A percentile compares a stretch with the other conserved stretches of the same genome.
Conservation (phyloP, 768 basidiomycete species). For the Tylopilus subfusipes region DNA sequence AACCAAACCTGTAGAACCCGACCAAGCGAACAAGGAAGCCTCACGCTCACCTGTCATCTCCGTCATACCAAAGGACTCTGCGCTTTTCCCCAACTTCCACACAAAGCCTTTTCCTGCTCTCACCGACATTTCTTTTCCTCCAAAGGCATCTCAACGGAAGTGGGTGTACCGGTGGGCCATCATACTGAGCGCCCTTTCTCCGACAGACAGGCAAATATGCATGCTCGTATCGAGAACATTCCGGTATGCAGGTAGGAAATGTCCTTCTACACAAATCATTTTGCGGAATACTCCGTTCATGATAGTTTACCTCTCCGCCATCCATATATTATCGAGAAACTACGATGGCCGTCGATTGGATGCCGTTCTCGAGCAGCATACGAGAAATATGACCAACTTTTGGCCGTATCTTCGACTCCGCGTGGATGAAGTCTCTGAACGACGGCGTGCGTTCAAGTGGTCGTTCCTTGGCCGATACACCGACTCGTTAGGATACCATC, state of each 20-base stretch:
- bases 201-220: conserved; percentile 44
- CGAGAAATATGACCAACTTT: conserved; percentile 51
- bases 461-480: conserved; percentile 49
- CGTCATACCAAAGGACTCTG: neutral
- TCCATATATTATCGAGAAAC: conserved; percentile 40
- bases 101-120: conserved; percentile 26
- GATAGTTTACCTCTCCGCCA: conserved; percentile 63
- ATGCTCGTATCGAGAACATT: conserved; percentile 56
- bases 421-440: conserved; percentile 37
- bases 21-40: neutral
- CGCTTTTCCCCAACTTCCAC: neutral
- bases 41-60: neutral
- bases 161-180: conserved; percentile 50
- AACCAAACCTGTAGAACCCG: neutral
- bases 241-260: conserved; percentile 54
- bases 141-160: conserved; percentile 56
- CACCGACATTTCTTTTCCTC: conserved; percentile 50
- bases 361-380: conserved; percentile 35
- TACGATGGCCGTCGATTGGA: conserved; percentile 52
- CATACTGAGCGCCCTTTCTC: conserved; percentile 46
- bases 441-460: conserved; percentile 38
- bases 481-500: conserved; percentile 28
- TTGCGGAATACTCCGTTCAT: neutral
- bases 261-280: neutral
- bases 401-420: conserved; percentile 70